Evolutionary conservation across 352 stramenopile species (phyloP).

Genomic region (Globisporangium recalcitrans): DNA sequence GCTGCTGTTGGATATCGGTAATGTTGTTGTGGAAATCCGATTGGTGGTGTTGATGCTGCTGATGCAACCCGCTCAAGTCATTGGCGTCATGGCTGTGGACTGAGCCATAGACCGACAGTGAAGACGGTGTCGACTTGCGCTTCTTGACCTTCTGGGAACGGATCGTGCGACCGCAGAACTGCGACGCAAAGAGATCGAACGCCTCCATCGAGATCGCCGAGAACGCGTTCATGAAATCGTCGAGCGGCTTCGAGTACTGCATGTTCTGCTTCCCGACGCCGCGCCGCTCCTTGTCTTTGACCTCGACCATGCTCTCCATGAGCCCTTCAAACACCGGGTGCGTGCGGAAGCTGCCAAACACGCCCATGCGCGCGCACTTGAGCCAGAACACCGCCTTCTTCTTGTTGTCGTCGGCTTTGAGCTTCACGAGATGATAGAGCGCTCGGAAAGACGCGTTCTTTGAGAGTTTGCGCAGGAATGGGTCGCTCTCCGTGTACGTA

Average conservation of each 20-base stretch:
- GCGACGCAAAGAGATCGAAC: slow-evolving; percentile 68
- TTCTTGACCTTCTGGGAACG: slow-evolving; percentile 75
- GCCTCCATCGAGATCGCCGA: slow-evolving; percentile 59
- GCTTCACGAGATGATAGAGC: slow-evolving; percentile 61
- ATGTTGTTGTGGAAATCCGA: slow-evolving; percentile 13
- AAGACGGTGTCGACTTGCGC: slow-evolving; percentile 20
- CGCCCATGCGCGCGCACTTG: slow-evolving; percentile 60
- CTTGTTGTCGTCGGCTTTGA: slow-evolving; percentile 18
- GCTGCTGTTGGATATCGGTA: slow-evolving; percentile 6
- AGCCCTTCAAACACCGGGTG: slow-evolving; percentile 74
- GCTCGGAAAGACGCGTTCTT: slow-evolving; percentile 70
- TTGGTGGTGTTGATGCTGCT: slow-evolving; percentile 1
- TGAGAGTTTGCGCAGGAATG: slow-evolving; percentile 70
- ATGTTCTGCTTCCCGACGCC: slow-evolving; percentile 85
- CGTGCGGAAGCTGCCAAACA: slow-evolving; percentile 65
- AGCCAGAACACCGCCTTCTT: slow-evolving; percentile 66
- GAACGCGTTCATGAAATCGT: slow-evolving; percentile 69
- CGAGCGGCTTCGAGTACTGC: slow-evolving; percentile 64
- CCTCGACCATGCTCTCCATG: slow-evolving; percentile 73
- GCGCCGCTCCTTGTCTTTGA: slow-evolving; percentile 77
- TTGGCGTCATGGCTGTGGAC: neutral
- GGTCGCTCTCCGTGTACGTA: slow-evolving; percentile 71
- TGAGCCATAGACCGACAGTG: neutral
- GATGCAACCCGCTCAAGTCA: slow-evolving; percentile 3
- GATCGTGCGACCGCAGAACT: slow-evolving; percentile 70